Evolutionary conservation across 805 yeast genomes (phyloP), one percentile per base, ranked within the genome.

Genomic region (Metschnikowia lochheadii): DNA sequence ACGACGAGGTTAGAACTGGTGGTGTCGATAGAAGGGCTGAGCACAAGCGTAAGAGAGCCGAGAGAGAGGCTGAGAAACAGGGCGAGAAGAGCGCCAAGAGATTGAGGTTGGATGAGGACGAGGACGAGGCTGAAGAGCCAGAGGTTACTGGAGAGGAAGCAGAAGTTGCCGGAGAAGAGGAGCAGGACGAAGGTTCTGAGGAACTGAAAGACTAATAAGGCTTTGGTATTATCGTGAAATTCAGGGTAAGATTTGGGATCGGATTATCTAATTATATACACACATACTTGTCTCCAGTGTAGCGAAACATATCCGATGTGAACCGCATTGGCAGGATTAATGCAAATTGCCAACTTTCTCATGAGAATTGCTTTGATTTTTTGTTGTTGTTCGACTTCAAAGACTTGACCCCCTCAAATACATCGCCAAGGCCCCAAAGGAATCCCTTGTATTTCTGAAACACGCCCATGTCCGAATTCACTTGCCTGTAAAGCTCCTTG

Each of bases 1-100:
- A 82, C 55, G 78, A 72, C 23, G 84, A 79, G 48, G 80, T 68
- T 21, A 76, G 79, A 66, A 75, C 75, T 29, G 87, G 83, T 40
- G 45, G 45, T 20, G 84, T 72, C 51, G 85, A 78, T 61, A 78
- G 77, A 63, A 78, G 77, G 65, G 81, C 80, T 2, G 71, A 70
- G 42, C 71, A 73, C 57, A 80, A 78, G 67, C 72, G 82, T 61
- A 77, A 76, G 68, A 70, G 83, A 57, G 78, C 75, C 14, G 81
- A 78, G 56, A 69, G 77, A 55, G 80, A 72, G 53, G 68, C 63
- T 17, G 60, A 61, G 49, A 58, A 55, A 45, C 72, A 67, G 38
- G 59, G 57, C 48, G 51, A 57, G 52, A 54, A 56, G 36, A 70
- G 66, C 40, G 61, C 59, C 46, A 64, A 63, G 56, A 62, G 52